phyloP scores from a whole-genome alignment of 495 filamentous ascomycete species.

The Aspergillus diversus region DNA sequence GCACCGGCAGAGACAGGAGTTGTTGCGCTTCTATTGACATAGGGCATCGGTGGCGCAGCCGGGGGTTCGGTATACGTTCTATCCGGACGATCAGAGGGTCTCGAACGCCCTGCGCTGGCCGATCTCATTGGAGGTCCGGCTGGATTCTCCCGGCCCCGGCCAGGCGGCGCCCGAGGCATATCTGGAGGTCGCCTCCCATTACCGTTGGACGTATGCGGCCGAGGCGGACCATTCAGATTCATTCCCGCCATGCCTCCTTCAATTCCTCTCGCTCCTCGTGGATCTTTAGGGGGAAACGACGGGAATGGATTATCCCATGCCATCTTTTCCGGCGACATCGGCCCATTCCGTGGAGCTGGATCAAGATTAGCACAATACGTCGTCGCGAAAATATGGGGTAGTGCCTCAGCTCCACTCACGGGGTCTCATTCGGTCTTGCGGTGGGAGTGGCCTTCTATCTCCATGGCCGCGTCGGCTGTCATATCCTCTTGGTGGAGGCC shows the following conservation, averaged over 20 bases:
- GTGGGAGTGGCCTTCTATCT: slow-evolving; percentile 30
- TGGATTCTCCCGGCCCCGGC: slow-evolving; percentile 29
- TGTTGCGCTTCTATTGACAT: slow-evolving; percentile 42
- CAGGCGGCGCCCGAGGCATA: slow-evolving; percentile 35
- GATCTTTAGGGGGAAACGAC: slow-evolving; percentile 54
- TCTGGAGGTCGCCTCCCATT: slow-evolving; percentile 29
- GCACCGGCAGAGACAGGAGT: slow-evolving; percentile 34
- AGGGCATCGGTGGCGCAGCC: slow-evolving; percentile 34
- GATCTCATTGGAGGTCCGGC: slow-evolving; percentile 30
- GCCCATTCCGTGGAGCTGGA: slow-evolving; percentile 29
- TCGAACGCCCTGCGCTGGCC: slow-evolving; percentile 32
- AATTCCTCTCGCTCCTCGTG: slow-evolving; percentile 35
- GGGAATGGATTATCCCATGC: slow-evolving; percentile 73
- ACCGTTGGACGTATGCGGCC: slow-evolving; percentile 45
- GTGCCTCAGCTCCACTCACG: slow-evolving; percentile 34
- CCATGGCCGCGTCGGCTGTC: slow-evolving; percentile 33
- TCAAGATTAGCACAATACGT: slow-evolving; percentile 15
- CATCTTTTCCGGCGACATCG: slow-evolving; percentile 50
- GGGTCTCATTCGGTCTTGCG: slow-evolving; percentile 34
- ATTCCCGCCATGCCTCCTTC: slow-evolving; percentile 60
- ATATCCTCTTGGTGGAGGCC: slow-evolving; percentile 34
- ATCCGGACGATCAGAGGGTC: slow-evolving; percentile 26
- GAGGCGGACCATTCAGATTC: slow-evolving; percentile 53
- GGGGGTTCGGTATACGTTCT: slow-evolving; percentile 36
- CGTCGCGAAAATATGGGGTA: not conserved